These are phyloP conservation scores for Beauveria asiatica DNA, from an alignment of 2,329 filamentous ascomycete species.

Conservation along the genomic window DNA sequence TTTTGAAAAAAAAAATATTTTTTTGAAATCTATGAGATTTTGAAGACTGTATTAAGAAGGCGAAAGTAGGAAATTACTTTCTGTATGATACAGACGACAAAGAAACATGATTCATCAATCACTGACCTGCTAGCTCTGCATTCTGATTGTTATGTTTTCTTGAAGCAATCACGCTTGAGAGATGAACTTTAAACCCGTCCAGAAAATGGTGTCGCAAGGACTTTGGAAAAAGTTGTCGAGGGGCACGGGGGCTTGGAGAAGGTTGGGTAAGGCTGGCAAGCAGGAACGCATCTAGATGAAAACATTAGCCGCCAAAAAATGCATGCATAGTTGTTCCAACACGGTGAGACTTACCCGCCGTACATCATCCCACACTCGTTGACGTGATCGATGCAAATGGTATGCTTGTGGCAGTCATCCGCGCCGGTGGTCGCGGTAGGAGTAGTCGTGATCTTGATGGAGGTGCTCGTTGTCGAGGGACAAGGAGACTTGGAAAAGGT, in stretches of 20 bases:
- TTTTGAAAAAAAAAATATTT: too few relatives aligned
- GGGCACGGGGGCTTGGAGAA: constrained; percentile 14
- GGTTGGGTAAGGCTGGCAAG: constrained; percentile 11
- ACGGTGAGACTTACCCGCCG: constrained; percentile 15
- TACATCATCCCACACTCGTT: constrained; percentile 19
- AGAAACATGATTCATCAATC: not conserved
- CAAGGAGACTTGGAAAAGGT: constrained; percentile 14
- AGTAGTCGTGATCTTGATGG: not conserved
- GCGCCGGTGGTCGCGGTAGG: not conserved
- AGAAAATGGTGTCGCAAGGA: not conserved
- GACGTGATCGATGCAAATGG: constrained; percentile 17
- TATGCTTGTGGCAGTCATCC: not conserved
- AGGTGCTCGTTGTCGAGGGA: constrained; percentile 2
- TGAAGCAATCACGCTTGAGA: too few relatives aligned
- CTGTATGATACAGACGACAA: not conserved
- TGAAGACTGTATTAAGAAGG: not conserved
- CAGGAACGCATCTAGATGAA: constrained; percentile 12
- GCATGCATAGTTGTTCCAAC: not conserved
- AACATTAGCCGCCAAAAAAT: constrained; percentile 7
- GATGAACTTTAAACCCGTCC: too few relatives aligned
- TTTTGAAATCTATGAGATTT: too few relatives aligned
- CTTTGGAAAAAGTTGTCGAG: not conserved
- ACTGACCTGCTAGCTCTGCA: not conserved
- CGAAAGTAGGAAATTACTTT: not conserved
- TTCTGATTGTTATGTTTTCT: too few relatives aligned